phyloP scores from a whole-genome alignment of 495 filamentous ascomycete species.

The Hypoxylon fragiforme region DNA sequence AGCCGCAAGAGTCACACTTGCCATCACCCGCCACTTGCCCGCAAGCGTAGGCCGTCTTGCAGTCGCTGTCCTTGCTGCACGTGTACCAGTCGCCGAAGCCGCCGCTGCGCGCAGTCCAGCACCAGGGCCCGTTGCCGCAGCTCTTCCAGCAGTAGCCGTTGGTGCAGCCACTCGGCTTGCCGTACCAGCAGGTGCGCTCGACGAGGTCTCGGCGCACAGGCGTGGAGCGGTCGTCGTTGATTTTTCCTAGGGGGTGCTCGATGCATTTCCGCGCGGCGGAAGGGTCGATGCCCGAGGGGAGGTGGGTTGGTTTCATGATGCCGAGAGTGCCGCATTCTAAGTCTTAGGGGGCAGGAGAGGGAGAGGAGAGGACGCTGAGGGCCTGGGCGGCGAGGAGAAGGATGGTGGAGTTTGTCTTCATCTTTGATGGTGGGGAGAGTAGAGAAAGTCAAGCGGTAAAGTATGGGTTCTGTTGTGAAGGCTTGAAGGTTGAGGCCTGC shows the following conservation, averaged over 20 bases:
- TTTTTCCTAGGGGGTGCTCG: neutral
- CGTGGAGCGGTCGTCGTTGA: neutral
- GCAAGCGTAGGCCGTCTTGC: neutral
- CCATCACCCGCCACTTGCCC: neutral
- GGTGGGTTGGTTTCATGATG: too few relatives aligned
- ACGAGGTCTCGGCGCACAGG: neutral
- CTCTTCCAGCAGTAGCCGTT: conserved; percentile 6
- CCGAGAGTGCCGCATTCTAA: too few relatives aligned
- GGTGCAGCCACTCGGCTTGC: neutral
- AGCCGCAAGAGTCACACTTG: neutral
- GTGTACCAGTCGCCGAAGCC: conserved; percentile 3
- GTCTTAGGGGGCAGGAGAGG: too few relatives aligned
- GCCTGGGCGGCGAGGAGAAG: too few relatives aligned
- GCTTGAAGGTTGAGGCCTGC: too few relatives aligned
- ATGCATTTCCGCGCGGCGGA: neutral
- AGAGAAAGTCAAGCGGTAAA: too few relatives aligned
- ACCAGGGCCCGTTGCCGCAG: conserved; percentile 1
- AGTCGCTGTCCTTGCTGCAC: neutral
- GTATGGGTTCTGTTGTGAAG: too few relatives aligned
- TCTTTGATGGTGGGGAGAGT: too few relatives aligned
- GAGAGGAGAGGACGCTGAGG: too few relatives aligned
- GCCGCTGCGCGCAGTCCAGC: neutral
- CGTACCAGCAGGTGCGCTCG: neutral
- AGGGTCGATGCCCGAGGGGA: too few relatives aligned
- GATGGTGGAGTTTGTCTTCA: too few relatives aligned